Base-by-base conservation (phyloP, 495 filamentous ascomycete genomes). In the Trichocladium antarcticum region DNA sequence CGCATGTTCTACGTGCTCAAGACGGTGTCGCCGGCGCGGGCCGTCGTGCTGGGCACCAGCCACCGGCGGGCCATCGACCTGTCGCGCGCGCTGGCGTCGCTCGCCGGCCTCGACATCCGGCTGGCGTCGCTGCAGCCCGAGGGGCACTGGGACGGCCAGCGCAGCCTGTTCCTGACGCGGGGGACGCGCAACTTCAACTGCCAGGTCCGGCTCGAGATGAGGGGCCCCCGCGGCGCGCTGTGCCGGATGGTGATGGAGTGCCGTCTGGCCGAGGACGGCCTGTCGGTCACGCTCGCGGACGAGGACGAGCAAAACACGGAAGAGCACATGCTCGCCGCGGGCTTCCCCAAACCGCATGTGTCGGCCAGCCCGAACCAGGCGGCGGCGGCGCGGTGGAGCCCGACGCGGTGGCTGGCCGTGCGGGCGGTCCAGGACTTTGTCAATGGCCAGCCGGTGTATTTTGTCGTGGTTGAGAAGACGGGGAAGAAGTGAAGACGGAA, bases 121-220 rank as follows among this genome's bases (percentile, higher is more conserved):
- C 19, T 48, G n/a, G 21, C 29, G 36, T 1, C 16, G 39, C 38
- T 57, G n/a, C 12, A 36, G 1, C 54, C 54, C 0, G 29, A 28
- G 6, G 57, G 51, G 6, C 55, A 57, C 14, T 59, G 57, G 57
- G 57, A 59, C 38, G 17, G 7, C 16, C 46, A 51, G 37, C 50
- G 47, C 21, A 21, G 1, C 9, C 8, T 54, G 42, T 59, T 54
- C 22, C 41, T 54, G 35, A 57, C 47, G 11, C 46, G 56, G 36
- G 57, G 54, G 14, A 36, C 32, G 41, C 17, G 40, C 0, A 15
- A 49, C 5, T 51, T 58, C 7, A 14, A 2, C 0, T 51, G 42
- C 27, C 24, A 15, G 5, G 27, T 34, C 4, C 12, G 19, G n/a
- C 15, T 44, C 24, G 24, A n/a, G 20, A 8, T 28, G 24, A 15